A percentile compares a stretch with the other conserved stretches of the same genome.
Evolutionary conservation across 2,329 filamentous ascomycete genomes (phyloP).

Genomic region (Trichoderma sp.): DNA sequence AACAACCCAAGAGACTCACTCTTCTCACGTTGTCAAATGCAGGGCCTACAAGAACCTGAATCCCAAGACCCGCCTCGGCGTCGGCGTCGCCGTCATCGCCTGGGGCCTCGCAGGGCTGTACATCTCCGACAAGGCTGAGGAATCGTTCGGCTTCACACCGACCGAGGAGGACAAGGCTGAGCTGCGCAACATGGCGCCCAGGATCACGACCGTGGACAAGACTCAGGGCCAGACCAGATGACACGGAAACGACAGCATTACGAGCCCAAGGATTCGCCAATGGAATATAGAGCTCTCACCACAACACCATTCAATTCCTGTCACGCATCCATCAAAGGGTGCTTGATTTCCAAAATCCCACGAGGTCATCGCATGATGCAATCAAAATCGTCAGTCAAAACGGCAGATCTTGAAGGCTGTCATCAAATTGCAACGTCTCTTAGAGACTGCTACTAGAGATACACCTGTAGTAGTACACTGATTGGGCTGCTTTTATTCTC

Average conservation of each 20-base stretch:
- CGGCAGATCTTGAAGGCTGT: neutral
- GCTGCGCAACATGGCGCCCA: constrained; percentile 63
- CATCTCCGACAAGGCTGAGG: constrained; percentile 71
- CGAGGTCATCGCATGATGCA: too few relatives aligned
- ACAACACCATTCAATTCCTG: too few relatives aligned
- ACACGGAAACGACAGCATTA: neutral
- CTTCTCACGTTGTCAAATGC: neutral
- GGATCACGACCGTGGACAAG: constrained; percentile 61
- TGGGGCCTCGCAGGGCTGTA: constrained; percentile 78
- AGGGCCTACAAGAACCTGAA: constrained; percentile 73
- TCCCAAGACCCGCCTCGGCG: constrained; percentile 67
- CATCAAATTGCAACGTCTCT: neutral
- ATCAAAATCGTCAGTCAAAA: too few relatives aligned
- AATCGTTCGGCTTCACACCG: constrained; percentile 70
- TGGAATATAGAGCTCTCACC: too few relatives aligned
- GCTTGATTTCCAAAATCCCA: too few relatives aligned
- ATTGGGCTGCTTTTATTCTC: constrained; percentile 8
- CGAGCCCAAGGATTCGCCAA: too few relatives aligned
- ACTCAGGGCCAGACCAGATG: constrained; percentile 2
- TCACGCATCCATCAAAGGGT: too few relatives aligned
- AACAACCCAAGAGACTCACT: neutral
- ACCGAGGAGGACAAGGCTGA: constrained; percentile 72
- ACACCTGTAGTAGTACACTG: neutral
- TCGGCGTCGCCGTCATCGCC: constrained; percentile 74
- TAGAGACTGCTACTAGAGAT: too few relatives aligned